A percentile compares a stretch with the other conserved stretches of the same genome.
phyloP scores from a whole-genome alignment of 2,329 filamentous ascomycete species.

The Trichocomaceae sp. region DNA sequence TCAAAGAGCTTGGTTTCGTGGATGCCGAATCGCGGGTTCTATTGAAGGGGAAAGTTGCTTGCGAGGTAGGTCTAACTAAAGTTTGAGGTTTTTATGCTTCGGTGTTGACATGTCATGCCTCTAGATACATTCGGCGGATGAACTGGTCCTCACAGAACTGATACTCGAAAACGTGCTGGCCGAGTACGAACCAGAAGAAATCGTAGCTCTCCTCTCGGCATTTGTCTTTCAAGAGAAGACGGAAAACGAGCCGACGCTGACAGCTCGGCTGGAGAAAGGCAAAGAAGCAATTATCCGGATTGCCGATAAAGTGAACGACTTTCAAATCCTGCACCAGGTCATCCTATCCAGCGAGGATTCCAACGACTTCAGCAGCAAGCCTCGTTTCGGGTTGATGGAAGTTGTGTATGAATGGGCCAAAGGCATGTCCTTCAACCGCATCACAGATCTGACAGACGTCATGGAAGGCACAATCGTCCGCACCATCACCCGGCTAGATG shows the following conservation, averaged over 20 bases:
- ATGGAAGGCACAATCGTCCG: slow-evolving; percentile 95
- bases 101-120: neutral
- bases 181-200: slow-evolving; percentile 92
- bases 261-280: slow-evolving; percentile 72
- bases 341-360: slow-evolving; percentile 83
- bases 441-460: slow-evolving; percentile 91
- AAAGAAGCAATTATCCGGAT: slow-evolving; percentile 82
- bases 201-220: slow-evolving; percentile 83
- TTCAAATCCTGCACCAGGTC: slow-evolving; percentile 86
- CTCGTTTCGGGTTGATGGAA: slow-evolving; percentile 89
- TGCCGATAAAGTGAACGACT: slow-evolving; percentile 83
- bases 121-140: slow-evolving; percentile 86
- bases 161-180: slow-evolving; percentile 95
- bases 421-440: slow-evolving; percentile 97
- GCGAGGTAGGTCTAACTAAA: slow-evolving; percentile 54
- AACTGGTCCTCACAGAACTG: slow-evolving; percentile 90
- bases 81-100: slow-evolving; percentile 6
- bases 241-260: slow-evolving; percentile 69
- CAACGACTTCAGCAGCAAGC: slow-evolving; percentile 82
- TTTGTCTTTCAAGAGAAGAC: slow-evolving; percentile 99
- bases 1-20: slow-evolving; percentile 88
- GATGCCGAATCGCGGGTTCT: slow-evolving; percentile 81
- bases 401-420: slow-evolving; percentile 98
- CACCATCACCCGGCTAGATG: slow-evolving; percentile 87
- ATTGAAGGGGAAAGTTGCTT: slow-evolving; percentile 96